Evolutionary conservation across 2,329 filamentous ascomycete species (phyloP), one percentile per base, ranked within the genome.

Genomic region (Didymellaceae sp.): DNA sequence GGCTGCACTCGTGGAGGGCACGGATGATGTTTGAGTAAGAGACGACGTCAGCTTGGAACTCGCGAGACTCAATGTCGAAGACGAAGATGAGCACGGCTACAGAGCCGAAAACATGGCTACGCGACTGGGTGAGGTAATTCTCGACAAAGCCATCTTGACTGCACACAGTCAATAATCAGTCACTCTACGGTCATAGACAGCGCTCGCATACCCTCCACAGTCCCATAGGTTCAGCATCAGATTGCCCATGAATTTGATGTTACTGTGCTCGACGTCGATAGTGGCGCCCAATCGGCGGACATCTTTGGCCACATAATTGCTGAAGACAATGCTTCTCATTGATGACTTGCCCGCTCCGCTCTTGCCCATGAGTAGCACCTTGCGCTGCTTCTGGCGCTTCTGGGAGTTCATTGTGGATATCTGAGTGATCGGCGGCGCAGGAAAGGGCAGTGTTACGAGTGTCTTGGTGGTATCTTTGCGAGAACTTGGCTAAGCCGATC

Each of bases 261-360:
- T 94, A 56, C 91, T 97, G 67, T 97, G 89, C 75, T 99, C 94
- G 54, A 99, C 94, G 72, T 99, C 94, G 71, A 99, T 97, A 10
- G 94, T 99, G 1, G 94, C 94, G 61, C 94, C 94, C 47, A 99
- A 80, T 51, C 94, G 82, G 30, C 94, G 84, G 6, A 96, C 96
- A 74, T 99, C 94, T 70, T 95, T 91, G 48, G 94, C 94, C 59
- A 97, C 92, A 73, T 97, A 97, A 76, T 97, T 97, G 80, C 90
- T 96, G 77, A 99, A 99, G 73, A 99, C 97, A 70, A 99, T 97
- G 68, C 89, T 94, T 58, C 94, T 85, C 94, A 99, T 99, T 48
- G 91, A 97, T 32, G 92, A 97, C 77, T 99, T 99, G 46, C 94
- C 94, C 0, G 93, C 96, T 45, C 94, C 94, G 57, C 90, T 96